Conservation (phyloP, 352 stramenopile genomes). For the Pythium rhizo-oryzae region DNA sequence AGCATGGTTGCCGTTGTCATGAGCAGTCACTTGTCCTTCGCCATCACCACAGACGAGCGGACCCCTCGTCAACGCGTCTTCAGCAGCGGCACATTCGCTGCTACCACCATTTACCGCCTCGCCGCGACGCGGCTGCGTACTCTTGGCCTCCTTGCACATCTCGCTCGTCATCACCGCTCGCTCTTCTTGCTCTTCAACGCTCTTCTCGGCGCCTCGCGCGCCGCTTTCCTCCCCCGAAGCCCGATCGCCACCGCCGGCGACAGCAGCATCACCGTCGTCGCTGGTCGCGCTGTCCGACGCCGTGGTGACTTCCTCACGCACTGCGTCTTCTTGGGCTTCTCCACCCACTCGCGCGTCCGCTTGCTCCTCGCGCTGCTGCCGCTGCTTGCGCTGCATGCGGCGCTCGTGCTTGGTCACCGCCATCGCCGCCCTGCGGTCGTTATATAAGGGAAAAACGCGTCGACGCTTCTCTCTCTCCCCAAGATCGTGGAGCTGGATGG, state of each 20-base stretch:
- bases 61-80: neutral
- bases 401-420: conserved; percentile 26
- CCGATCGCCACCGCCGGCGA: neutral
- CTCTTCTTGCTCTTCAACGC: neutral
- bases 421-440: conserved; percentile 7
- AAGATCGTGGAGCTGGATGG: neutral
- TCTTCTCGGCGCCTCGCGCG: neutral
- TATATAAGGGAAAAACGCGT: too few species aligned
- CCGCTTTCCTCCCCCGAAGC: neutral
- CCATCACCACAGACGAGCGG: too few species aligned
- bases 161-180: too few species aligned
- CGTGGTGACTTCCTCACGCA: too few species aligned
- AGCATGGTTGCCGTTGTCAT: neutral
- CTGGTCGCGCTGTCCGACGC: too few species aligned
- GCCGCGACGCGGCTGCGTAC: too few species aligned
- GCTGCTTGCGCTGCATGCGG: conserved; percentile 10
- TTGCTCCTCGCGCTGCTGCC: conserved; percentile 6
- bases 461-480: too few species aligned
- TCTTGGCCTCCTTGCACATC: too few species aligned
- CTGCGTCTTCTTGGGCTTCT: too few species aligned
- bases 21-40: neutral
- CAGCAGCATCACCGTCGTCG: too few species aligned
- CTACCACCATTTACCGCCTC: neutral
- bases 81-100: neutral
- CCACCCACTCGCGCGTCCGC: neutral